These are phyloP conservation scores for Termitomyces sp. DNA, from an alignment of 1,284 basidiomycete genomes.

Conservation along the genomic window DNA sequence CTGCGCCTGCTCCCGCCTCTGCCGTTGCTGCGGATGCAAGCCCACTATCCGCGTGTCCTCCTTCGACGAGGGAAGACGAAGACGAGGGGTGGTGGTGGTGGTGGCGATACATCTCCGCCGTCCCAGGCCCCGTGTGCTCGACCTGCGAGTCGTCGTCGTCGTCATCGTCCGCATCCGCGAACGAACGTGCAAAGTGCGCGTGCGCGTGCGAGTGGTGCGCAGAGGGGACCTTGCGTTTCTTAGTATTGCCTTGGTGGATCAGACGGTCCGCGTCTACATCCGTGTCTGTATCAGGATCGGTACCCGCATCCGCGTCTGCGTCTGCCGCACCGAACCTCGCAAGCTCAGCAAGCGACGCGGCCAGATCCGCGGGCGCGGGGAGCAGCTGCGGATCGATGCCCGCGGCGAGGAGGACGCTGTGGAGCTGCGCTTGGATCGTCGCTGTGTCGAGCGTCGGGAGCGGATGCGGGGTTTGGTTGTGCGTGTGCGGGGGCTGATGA, in stretches of 20 bases:
- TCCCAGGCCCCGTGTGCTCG: too few relatives aligned
- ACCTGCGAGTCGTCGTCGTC: not conserved
- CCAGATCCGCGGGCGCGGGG: not conserved
- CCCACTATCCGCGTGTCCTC: slow-evolving; percentile 6
- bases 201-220: not conserved
- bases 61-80: not conserved
- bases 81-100: not conserved
- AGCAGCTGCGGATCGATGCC: not conserved
- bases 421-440: slow-evolving; percentile 1
- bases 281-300: not conserved
- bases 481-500: not conserved
- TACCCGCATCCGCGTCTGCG: not conserved
- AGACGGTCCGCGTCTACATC: slow-evolving; percentile 49
- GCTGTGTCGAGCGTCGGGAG: not conserved
- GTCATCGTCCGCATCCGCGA: not conserved
- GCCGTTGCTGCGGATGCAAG: too few relatives aligned
- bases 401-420: not conserved
- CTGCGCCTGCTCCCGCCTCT: too few relatives aligned
- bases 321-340: not conserved
- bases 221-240: slow-evolving; percentile 76
- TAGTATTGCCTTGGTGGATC: slow-evolving; percentile 74
- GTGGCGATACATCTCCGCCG: not conserved
- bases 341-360: not conserved
- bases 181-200: not conserved
- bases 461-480: not conserved